phyloP scores from a whole-genome alignment of 192 early-diverging fungal species.

The Gryganskiella cystojenkinii region DNA sequence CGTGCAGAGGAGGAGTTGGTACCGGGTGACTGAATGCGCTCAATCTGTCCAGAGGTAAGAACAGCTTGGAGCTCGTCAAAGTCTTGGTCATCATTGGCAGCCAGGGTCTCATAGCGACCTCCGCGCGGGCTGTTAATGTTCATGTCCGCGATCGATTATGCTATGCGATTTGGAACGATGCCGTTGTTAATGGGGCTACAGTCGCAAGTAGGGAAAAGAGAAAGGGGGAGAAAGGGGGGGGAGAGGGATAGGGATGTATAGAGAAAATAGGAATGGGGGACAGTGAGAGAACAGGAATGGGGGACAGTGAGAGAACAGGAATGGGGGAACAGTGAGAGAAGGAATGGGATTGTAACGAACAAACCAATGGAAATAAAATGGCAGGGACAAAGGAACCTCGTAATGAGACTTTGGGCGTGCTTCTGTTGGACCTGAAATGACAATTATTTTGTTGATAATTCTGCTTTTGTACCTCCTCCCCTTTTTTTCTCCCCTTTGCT shows the following conservation, averaged over 20 bases:
- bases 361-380: too few species aligned
- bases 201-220: not conserved
- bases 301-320: not conserved
- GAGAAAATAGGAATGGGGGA: not conserved
- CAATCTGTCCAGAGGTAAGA: constrained; percentile 21
- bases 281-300: not conserved
- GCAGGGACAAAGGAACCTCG: too few species aligned
- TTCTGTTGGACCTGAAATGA: too few species aligned
- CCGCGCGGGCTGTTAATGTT: constrained; percentile 4
- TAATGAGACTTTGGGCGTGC: too few species aligned
- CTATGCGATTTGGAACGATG: not conserved
- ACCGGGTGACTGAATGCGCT: not conserved
- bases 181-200: not conserved
- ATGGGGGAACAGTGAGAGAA: not conserved
- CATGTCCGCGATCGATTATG: not conserved
- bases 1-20: not conserved
- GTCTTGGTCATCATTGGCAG: constrained; percentile 32
- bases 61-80: constrained; percentile 36
- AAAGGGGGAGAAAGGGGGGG: not conserved
- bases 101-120: constrained; percentile 32
- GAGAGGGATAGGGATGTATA: not conserved
- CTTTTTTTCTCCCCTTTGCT: too few species aligned
- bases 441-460: too few species aligned
- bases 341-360: not conserved
- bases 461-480: too few species aligned